A percentile compares a stretch with the other conserved stretches of the same genome.
phyloP scores from a whole-genome alignment of 805 yeast species.

The Teunomyces panamensis region DNA sequence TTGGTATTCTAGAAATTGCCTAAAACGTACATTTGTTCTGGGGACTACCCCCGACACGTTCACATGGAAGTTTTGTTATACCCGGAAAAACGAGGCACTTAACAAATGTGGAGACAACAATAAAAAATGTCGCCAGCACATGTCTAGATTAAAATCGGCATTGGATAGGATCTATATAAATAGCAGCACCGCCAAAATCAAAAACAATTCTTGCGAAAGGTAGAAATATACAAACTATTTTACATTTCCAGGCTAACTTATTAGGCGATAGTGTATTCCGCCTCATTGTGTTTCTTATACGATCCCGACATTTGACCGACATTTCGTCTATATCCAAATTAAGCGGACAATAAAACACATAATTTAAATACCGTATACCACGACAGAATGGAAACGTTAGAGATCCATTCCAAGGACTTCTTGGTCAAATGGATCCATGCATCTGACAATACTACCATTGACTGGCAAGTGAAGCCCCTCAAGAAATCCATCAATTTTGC shows the following conservation, averaged over 20 bases:
- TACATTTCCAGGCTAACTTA: too few relatives aligned
- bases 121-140: slow-evolving; percentile 1
- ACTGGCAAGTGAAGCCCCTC: slow-evolving; percentile 81
- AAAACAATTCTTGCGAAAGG: background rate
- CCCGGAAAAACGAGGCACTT: background rate
- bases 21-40: background rate
- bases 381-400: slow-evolving; percentile 75
- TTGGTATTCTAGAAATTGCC: background rate
- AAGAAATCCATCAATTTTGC: slow-evolving; percentile 41
- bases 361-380: background rate
- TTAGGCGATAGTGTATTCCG: too few relatives aligned
- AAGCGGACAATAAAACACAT: slow-evolving; percentile 3
- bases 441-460: slow-evolving; percentile 60
- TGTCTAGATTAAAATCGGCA: background rate
- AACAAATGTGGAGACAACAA: slow-evolving; percentile 2
- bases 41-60: background rate
- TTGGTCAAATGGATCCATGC: slow-evolving; percentile 89
- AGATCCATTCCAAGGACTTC: slow-evolving; percentile 84
- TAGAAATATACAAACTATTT: too few relatives aligned
- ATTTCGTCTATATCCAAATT: background rate
- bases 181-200: background rate
- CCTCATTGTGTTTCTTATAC: background rate
- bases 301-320: slow-evolving; percentile 1
- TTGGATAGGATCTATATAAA: background rate
- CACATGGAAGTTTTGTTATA: background rate